Base-by-base conservation (phyloP, 2,329 filamentous ascomycete species). In the Colletotrichum higginsianum region DNA sequence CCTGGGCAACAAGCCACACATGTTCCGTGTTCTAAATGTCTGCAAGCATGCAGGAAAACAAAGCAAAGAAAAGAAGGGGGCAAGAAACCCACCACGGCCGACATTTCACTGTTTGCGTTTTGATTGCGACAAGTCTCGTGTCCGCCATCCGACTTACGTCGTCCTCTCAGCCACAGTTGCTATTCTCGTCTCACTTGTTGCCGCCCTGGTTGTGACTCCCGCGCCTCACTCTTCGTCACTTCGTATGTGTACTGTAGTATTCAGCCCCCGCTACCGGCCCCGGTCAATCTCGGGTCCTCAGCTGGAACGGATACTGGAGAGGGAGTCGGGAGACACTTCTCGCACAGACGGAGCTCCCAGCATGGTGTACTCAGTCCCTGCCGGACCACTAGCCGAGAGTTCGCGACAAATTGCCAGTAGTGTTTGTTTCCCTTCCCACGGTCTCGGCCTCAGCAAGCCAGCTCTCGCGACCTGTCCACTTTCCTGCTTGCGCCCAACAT, bases 331-430 rank as follows among this genome's bases (percentile, higher is more conserved):
- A 38, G 35, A n/a, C 11, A 38, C 11, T 55, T 12, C n/a, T n/a
- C 3, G 49, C 56, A 40, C 58, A 26, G 49, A 52, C 61, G 60
- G 40, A 46, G 52, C 58, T 40, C 57, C 52, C 55, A 62, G 35
- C 57, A 52, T 69, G 57, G 50, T 52, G 46, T 69, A 60, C 53
- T 72, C 53, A 58, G 69, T 61, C 69, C 46, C 65, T 64, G 52
- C 58, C 58, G 69, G 62, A 23, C n/a, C 44, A 21, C 40, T 61
- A 58, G 26, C 40, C 65, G 50, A 55, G 47, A 38, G 56, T 62
- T 67, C 50, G 57, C 35, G 44, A 61, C 18, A 53, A 60, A 62
- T 46, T 46, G 50, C 44, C 52, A 63, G 46, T 71, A 62, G 68
- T 30, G 57, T 50, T 38, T 68, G 53, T 42, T 55, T 68, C 60